Conservation (phyloP, 2,329 filamentous ascomycete genomes). For the Septoria linicola region DNA sequence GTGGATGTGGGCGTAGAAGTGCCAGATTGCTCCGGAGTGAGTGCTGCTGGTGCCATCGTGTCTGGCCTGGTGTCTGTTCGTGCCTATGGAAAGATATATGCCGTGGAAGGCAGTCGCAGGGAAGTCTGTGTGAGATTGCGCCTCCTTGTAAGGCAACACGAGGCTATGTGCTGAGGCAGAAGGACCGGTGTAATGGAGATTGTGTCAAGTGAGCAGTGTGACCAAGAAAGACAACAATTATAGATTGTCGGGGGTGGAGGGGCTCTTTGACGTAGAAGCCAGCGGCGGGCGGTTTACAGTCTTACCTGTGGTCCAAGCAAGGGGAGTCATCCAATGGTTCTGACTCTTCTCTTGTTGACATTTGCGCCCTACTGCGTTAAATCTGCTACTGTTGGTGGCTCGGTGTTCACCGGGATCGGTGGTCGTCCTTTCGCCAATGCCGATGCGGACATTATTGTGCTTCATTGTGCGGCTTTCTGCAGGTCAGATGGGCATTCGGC, state of each 20-base stretch:
- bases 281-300: slow-evolving; percentile 4
- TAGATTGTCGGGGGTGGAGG: not conserved
- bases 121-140: not conserved
- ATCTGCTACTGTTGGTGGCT: not conserved
- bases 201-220: not conserved
- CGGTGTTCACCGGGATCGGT: not conserved
- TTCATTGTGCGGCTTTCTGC: not conserved
- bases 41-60: slow-evolving; percentile 35
- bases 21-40: slow-evolving; percentile 39
- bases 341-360: not conserved
- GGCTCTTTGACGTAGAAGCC: not conserved
- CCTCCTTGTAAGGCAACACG: not conserved
- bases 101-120: not conserved
- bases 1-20: slow-evolving; percentile 38
- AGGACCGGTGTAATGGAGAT: not conserved
- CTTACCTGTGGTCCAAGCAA: slow-evolving; percentile 1
- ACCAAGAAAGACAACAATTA: not conserved
- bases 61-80: not conserved
- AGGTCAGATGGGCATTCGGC: not conserved
- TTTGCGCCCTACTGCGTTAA: slow-evolving; percentile 5
- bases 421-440: not conserved
- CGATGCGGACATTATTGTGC: not conserved
- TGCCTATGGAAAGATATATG: not conserved
- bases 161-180: not conserved
- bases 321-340: slow-evolving; percentile 4